phyloP scores from a whole-genome alignment of 768 basidiomycete genomes.

The Phanerochaete carnosa region DNA sequence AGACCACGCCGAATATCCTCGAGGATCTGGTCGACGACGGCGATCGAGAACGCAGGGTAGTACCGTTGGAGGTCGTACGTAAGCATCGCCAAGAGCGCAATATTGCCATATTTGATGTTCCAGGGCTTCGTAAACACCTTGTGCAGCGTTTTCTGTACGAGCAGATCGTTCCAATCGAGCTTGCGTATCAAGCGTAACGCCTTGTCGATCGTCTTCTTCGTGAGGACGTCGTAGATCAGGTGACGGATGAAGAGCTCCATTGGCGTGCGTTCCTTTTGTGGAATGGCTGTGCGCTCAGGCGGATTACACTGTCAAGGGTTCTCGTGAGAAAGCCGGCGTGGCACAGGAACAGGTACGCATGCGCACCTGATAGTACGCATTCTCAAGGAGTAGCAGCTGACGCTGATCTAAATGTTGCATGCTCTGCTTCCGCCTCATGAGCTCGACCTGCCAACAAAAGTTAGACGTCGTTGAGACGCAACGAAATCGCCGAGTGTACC shows the following conservation, averaged over 20 bases:
- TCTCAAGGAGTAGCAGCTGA: conserved; percentile 87
- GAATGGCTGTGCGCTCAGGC: conserved; percentile 83
- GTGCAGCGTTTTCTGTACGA: conserved; percentile 61
- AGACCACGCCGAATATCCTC: conserved; percentile 90
- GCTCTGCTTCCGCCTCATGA: conserved; percentile 93
- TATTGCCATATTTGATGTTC: conserved; percentile 93
- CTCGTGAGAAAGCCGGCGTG: conserved; percentile 5
- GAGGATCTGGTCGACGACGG: conserved; percentile 90
- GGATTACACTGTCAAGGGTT: conserved; percentile 77
- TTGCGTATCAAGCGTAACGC: conserved; percentile 91
- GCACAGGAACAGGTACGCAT: conserved; percentile 7
- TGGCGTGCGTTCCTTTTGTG: conserved; percentile 80
- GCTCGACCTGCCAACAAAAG: conserved; percentile 60
- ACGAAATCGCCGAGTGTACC: conserved; percentile 41
- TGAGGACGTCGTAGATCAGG: conserved; percentile 89
- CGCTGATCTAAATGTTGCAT: conserved; percentile 92
- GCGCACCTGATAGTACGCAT: conserved; percentile 92
- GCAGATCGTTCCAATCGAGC: conserved; percentile 88
- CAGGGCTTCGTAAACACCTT: conserved; percentile 97
- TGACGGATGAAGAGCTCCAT: conserved; percentile 95
- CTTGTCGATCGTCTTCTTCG: conserved; percentile 94
- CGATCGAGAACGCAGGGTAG: conserved; percentile 83
- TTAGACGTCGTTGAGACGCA: not conserved
- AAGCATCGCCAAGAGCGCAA: conserved; percentile 88
- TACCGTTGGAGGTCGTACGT: conserved; percentile 94